Conservation (phyloP, 1,139 yeast species). For the Diutina neorugosa region DNA sequence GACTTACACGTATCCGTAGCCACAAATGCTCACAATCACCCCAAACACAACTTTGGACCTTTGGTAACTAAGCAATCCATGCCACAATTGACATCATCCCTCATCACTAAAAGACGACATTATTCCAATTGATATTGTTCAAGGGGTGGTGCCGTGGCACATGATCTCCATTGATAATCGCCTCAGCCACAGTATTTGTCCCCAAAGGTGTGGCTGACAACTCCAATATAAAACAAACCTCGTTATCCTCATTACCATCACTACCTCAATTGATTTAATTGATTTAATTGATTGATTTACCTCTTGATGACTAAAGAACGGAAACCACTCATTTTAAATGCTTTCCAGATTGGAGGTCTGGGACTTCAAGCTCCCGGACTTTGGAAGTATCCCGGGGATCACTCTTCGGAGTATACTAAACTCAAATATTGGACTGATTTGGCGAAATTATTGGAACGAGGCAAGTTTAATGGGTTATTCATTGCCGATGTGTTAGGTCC, state of each 20-base stretch:
- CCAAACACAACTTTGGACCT: too few relatives aligned
- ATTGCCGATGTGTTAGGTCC: constrained; percentile 37
- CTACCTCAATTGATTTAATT: background rate
- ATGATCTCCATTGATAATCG: too few relatives aligned
- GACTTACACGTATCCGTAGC: background rate
- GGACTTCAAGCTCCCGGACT: constrained; percentile 29
- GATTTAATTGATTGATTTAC: too few relatives aligned
- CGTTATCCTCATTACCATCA: too few relatives aligned
- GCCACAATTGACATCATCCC: background rate
- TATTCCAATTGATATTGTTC: too few relatives aligned
- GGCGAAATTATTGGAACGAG: constrained; percentile 32
- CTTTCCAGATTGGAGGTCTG: constrained; percentile 29
- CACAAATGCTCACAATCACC: too few relatives aligned
- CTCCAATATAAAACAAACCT: too few relatives aligned
- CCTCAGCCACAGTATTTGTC: too few relatives aligned
- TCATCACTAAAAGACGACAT: too few relatives aligned
- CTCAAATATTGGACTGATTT: constrained; percentile 34
- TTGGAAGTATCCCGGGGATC: constrained; percentile 34
- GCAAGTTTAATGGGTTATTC: constrained; percentile 32
- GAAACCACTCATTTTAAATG: constrained; percentile 21
- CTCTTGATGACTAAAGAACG: background rate
- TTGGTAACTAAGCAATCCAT: too few relatives aligned
- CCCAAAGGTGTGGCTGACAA: too few relatives aligned
- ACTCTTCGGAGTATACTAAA: constrained; percentile 20
- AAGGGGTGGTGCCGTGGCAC: too few relatives aligned